Evolutionary conservation across 2,329 filamentous ascomycete genomes (phyloP), one percentile per base, ranked within the genome.

Genomic region (Botrytis hyacinthi): DNA sequence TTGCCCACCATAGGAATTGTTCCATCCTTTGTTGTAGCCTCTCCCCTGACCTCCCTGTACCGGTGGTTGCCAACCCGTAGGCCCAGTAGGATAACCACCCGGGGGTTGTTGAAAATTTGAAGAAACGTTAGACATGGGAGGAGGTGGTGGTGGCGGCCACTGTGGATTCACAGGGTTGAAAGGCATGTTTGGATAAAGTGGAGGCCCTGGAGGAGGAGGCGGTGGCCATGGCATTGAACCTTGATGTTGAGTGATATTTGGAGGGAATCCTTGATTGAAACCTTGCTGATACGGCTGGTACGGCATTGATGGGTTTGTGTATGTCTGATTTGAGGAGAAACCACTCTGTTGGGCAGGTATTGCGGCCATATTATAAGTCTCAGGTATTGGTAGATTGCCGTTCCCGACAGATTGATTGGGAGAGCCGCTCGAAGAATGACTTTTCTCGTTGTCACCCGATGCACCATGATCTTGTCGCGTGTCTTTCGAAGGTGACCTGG

Each of bases 11-110:
- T 73, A 72, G 44, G 61, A 73, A 61, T 76, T 76, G 57, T 79
- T 78, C 78, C 78, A 79, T 71, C 74, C 78, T 71, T 75, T 76
- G 29, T 74, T 65, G 59, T 77, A 77, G 40, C 77, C 77, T 75
- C 77, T 75, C 35, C 78, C 74, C 66, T 74, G 65, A 57, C 73
- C 71, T 59, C 74, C 75, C 61, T 70, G 73, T 46, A 37, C 48
- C 6, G 42, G 57, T 7, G 69, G 68, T 65, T 79, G 78, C 79
- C 79, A 80, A 26, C 76, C 76, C 57, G 75, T 76, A 26, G 77
- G 76, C 22, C 76, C 78, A 61, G 73, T 63, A 12, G 76, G 75
- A 46, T 76, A 73, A 67, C 75, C 76, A 44, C 70, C 73, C 32
- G 35, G 73, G 59, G 74, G 70, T 54, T 77, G 77, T 62, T 75